Percentiles rank a stretch among this genome's conserved stretches.
These are phyloP conservation scores for Boletus rubroflammeus DNA, from an alignment of 768 basidiomycete species.

Conservation along the genomic window DNA sequence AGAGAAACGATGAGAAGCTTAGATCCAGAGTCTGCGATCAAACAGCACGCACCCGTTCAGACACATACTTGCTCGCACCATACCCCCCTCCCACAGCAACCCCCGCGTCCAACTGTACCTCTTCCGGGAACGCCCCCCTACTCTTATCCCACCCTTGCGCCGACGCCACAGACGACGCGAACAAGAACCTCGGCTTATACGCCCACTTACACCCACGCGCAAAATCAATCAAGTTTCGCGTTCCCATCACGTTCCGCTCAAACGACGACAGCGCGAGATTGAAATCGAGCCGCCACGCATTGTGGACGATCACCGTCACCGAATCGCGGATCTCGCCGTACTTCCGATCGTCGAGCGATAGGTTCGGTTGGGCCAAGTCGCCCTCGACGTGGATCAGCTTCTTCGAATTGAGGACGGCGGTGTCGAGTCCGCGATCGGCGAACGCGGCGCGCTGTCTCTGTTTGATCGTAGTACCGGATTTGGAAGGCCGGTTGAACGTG, in stretches of 20 bases:
- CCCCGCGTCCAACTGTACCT: constrained; percentile 22
- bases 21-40: neutral
- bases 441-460: constrained; percentile 20
- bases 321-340: neutral
- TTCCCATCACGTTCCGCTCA: constrained; percentile 45
- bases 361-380: constrained; percentile 14
- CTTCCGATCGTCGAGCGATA: constrained; percentile 20
- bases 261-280: constrained; percentile 49
- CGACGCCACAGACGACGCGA: constrained; percentile 37
- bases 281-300: constrained; percentile 51
- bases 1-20: neutral
- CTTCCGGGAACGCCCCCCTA: constrained; percentile 31
- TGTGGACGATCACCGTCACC: constrained; percentile 37
- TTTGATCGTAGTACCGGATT: constrained; percentile 1
- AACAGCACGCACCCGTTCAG: constrained; percentile 14
- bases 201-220: constrained; percentile 28
- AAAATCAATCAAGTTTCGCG: constrained; percentile 24
- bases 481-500: constrained; percentile 28
- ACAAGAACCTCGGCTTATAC: constrained; percentile 35
- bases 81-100: constrained; percentile 36
- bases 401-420: constrained; percentile 14
- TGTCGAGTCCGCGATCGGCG: constrained; percentile 28
- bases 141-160: constrained; percentile 17
- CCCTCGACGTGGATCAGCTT: constrained; percentile 33
- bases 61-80: constrained; percentile 33